Percentiles rank a stretch among this genome's conserved stretches.
Conservation (phyloP, 495 filamentous ascomycete genomes). For the Penicillium subrubescens region DNA sequence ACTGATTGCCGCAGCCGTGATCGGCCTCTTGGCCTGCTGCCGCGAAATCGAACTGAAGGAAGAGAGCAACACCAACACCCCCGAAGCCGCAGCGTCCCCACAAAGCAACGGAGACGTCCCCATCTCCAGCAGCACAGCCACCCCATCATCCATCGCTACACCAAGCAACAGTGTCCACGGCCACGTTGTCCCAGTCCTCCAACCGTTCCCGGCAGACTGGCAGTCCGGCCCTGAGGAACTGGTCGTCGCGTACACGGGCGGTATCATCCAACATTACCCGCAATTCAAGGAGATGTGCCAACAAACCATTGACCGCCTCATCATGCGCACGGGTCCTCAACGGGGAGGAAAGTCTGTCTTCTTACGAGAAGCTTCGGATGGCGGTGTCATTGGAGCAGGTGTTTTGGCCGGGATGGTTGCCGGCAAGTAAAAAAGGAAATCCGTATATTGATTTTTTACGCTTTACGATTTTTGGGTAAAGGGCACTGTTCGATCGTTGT, state of each 20-base stretch:
- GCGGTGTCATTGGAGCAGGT: conserved; percentile 75
- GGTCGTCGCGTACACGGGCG: conserved; percentile 76
- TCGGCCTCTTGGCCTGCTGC: conserved; percentile 67
- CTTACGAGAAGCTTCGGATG: conserved; percentile 70
- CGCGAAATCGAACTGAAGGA: conserved; percentile 61
- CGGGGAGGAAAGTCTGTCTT: conserved; percentile 61
- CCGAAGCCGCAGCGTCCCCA: conserved; percentile 35
- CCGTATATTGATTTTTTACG: background rate
- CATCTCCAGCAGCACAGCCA: conserved; percentile 6
- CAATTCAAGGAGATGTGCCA: conserved; percentile 71
- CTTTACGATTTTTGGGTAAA: background rate
- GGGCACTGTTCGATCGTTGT: background rate
- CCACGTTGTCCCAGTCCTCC: conserved; percentile 49
- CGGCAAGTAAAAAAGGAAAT: conserved; percentile 25
- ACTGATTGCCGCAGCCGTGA: conserved; percentile 69
- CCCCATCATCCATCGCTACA: conserved; percentile 8
- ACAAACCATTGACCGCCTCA: conserved; percentile 63
- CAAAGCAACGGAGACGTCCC: conserved; percentile 27
- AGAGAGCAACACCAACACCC: conserved; percentile 44
- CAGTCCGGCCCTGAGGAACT: conserved; percentile 60
- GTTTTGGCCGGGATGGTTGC: conserved; percentile 66
- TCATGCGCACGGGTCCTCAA: conserved; percentile 56
- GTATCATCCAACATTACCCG: conserved; percentile 76
- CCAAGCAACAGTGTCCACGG: conserved; percentile 26
- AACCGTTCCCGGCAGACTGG: conserved; percentile 43